Conservation (phyloP, 2,329 filamentous ascomycete species). For the Claviceps sp. region DNA sequence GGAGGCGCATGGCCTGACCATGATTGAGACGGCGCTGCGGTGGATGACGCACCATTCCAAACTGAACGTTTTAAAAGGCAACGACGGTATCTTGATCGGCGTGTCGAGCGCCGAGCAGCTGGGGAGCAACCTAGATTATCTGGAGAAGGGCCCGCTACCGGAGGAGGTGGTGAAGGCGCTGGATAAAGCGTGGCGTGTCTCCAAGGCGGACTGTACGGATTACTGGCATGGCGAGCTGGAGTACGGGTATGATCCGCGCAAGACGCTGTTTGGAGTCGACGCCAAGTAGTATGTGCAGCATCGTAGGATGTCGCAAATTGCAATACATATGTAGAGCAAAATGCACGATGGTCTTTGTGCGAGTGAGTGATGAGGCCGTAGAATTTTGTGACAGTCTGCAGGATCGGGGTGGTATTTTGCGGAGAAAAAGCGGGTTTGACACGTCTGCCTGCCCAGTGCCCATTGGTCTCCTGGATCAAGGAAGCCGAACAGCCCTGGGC, state of each 20-base stretch:
- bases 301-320: not conserved
- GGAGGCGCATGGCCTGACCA: constrained; percentile 51
- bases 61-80: constrained; percentile 36
- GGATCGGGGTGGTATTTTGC: not conserved
- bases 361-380: not conserved
- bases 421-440: not conserved
- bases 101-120: constrained; percentile 45
- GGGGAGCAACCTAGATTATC: constrained; percentile 39
- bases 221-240: constrained; percentile 49
- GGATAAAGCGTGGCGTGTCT: constrained; percentile 64
- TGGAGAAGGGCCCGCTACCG: constrained; percentile 60
- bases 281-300: constrained; percentile 20
- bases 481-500: no score
- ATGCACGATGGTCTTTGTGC: not conserved
- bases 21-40: constrained; percentile 61
- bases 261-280: constrained; percentile 40
- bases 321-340: not conserved
- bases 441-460: no score
- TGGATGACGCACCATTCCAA: constrained; percentile 62
- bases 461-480: no score
- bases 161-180: constrained; percentile 62
- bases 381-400: not conserved
- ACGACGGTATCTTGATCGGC: constrained; percentile 48
- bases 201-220: constrained; percentile 41
- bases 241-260: constrained; percentile 52